Base-by-base conservation (phyloP, 441 rosid species). In the Lepidium campestre region DNA sequence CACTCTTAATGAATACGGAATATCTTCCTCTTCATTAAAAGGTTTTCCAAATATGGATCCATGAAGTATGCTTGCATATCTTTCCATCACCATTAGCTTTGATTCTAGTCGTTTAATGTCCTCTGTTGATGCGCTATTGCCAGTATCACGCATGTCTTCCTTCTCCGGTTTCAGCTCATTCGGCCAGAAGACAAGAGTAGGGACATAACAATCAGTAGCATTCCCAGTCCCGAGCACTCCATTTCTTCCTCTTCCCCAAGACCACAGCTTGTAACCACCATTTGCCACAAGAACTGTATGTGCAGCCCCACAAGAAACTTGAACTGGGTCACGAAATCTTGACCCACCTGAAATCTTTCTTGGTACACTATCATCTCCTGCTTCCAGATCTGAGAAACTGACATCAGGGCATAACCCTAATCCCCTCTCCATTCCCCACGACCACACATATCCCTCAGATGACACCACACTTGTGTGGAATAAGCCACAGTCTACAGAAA, bases 381-480 rank as follows among this genome's bases (percentile, higher is more conserved):
- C 67, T 66, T 90, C 95, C 57, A 79, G 55, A 37, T 81, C 88
- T 0, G 78, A 9, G 50, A 77, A 87, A 59, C 78, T 77, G 64
- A 93, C 93, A 76, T 82, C 85, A 1, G 97, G 98, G 78, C 97
- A 90, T 66, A 90, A 78, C 40, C 97, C 96, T 54, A 90, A 76
- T 44, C 98, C 97, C 68, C 77, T 86, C 72, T 84, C 91, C 98
- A 92, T 90, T 49, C 97, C 98, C 98, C 96, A 92, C 0, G 92
- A 90, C 98, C 96, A 85, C 52, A 88, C 84, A n/a, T 77, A 84
- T 71, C 98, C 98, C 5, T 80, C 86, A 4, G 90, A 86, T 7
- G 98, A 88, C 66, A 88, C 90, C 63, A 85, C 93, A 41, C 93
- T 85, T 10, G 97, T 90, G 66, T 92, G 96, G 75, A 92, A 92